Percentiles rank a stretch among this genome's conserved stretches.
Conservation (phyloP, 345 rosid species). For the Eucalyptus curtisii region DNA sequence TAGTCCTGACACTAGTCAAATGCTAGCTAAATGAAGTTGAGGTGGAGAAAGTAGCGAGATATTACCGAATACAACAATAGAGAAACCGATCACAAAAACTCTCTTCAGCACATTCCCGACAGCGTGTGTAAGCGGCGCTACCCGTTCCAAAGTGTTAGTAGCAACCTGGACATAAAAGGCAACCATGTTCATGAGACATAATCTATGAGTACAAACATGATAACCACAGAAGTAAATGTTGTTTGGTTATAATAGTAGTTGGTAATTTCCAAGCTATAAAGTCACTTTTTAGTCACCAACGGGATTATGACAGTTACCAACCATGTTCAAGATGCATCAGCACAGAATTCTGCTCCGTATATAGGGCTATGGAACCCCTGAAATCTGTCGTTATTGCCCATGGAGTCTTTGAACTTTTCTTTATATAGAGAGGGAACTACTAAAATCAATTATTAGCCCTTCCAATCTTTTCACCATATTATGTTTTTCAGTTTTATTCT, state of each 20-base stretch:
- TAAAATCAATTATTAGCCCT: background rate
- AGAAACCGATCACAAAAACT: slow-evolving; percentile 93
- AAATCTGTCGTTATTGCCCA: background rate
- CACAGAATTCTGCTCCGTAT: background rate
- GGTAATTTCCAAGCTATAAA: background rate
- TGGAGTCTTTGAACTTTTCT: background rate
- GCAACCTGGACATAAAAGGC: slow-evolving; percentile 37
- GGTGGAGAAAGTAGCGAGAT: background rate
- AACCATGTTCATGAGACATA: background rate
- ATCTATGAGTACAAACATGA: background rate
- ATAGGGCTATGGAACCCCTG: background rate
- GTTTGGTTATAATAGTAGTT: background rate
- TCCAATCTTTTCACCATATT: background rate
- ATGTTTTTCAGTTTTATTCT: background rate
- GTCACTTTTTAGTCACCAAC: background rate
- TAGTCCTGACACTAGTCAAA: background rate
- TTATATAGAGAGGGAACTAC: background rate
- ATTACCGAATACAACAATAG: slow-evolving; percentile 70
- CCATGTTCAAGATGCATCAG: background rate
- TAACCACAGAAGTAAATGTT: background rate
- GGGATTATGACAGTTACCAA: background rate
- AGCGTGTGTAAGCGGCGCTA: slow-evolving; percentile 94
- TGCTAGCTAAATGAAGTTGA: background rate
- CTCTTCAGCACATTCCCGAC: slow-evolving; percentile 98
- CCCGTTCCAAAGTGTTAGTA: slow-evolving; percentile 94